These are phyloP conservation scores for Xylariaceae sp. DNA, from an alignment of 2,329 filamentous ascomycete species.

Conservation along the genomic window DNA sequence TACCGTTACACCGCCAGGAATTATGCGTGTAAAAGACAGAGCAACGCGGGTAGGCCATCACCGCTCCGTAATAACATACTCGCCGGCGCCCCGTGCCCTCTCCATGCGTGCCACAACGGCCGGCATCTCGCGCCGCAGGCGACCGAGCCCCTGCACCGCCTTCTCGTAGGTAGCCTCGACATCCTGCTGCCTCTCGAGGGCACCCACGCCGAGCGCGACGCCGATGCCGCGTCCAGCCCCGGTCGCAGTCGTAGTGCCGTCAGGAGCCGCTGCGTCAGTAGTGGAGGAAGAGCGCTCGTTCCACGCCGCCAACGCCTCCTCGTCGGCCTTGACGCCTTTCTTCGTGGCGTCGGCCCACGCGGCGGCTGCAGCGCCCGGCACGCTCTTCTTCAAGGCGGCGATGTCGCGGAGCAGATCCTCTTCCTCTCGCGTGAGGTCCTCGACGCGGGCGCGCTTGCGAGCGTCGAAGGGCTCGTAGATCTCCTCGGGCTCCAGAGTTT, in stretches of 20 bases:
- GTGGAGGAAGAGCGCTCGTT: conserved; percentile 11
- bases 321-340: conserved; percentile 41
- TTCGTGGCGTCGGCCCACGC: conserved; percentile 37
- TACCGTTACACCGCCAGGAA: too few relatives aligned
- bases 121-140: conserved; percentile 57
- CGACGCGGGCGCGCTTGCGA: conserved; percentile 54
- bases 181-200: conserved; percentile 33
- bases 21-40: too few relatives aligned
- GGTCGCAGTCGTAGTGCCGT: conserved; percentile 7
- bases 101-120: conserved; percentile 61
- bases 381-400: conserved; percentile 52
- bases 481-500: conserved; percentile 29
- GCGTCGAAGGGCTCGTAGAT: conserved; percentile 58
- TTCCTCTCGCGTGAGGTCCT: conserved; percentile 57
- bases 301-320: conserved; percentile 35
- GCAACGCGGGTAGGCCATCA: too few relatives aligned
- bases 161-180: conserved; percentile 43
- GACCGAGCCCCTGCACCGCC: conserved; percentile 47
- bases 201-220: conserved; percentile 7
- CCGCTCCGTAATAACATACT: conserved; percentile 49
- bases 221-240: conserved; percentile 9
- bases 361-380: conserved; percentile 42
- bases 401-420: conserved; percentile 62
- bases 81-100: conserved; percentile 55
- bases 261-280: conserved; percentile 1